These are phyloP conservation scores for Penicillium palitans DNA, from an alignment of 2,329 filamentous ascomycete genomes.

Conservation along the genomic window DNA sequence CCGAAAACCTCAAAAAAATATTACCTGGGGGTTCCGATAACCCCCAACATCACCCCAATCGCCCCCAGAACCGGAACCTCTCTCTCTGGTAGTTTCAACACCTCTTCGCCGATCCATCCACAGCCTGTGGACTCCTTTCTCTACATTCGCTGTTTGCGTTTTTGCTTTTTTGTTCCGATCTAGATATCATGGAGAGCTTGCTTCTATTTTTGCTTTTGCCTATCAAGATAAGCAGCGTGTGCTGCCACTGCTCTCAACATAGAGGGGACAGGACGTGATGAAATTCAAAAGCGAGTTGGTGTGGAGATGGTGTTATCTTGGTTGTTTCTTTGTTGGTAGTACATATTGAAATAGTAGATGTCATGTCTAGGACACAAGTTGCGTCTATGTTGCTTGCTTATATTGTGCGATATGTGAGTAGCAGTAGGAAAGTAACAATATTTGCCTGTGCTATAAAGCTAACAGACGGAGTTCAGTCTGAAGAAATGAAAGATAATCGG, in stretches of 20 bases:
- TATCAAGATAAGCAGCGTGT: constrained; percentile 14
- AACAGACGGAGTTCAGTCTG: not conserved
- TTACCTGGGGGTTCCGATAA: not conserved
- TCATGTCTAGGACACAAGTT: constrained; percentile 6
- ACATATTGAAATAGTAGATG: constrained; percentile 17
- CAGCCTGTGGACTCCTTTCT: constrained; percentile 16
- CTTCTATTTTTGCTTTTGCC: constrained; percentile 15
- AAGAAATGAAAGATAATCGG: not conserved
- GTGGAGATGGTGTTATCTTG: constrained; percentile 19
- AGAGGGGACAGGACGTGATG: constrained; percentile 18
- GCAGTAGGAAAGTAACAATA: not conserved
- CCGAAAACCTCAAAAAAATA: not conserved
- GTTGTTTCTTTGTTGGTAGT: constrained; percentile 13
- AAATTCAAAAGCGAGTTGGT: constrained; percentile 22
- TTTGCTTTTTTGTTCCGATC: constrained; percentile 14
- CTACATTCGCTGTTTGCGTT: constrained; percentile 9
- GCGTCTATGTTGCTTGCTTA: not conserved
- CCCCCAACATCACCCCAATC: constrained; percentile 1
- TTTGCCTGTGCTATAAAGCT: not conserved
- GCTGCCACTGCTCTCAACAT: constrained; percentile 15
- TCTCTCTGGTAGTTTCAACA: constrained; percentile 15
- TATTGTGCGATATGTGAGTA: not conserved
- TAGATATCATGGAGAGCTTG: constrained; percentile 26
- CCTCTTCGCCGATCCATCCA: constrained; percentile 18
- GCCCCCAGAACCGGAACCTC: constrained; percentile 2